Evolutionary conservation across 2,329 filamentous ascomycete species (phyloP), one percentile per base, ranked within the genome.

Genomic region (Daldinia sp.): DNA sequence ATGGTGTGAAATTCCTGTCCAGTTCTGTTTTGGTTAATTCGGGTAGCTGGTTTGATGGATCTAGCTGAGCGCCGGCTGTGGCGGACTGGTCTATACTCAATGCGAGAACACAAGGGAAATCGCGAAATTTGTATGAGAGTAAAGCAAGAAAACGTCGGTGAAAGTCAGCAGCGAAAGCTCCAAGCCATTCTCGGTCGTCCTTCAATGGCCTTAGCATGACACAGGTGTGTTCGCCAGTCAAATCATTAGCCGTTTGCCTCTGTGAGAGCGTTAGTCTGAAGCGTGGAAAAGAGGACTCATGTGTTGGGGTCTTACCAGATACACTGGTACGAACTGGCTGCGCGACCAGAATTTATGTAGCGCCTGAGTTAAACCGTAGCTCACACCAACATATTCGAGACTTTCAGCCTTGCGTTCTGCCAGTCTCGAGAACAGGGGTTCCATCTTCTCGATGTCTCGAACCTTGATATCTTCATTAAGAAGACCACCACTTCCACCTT

Each of bases 291-390:
- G 13, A 8, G 30, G 2, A 49, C 25, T 13, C 15, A 15, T 23
- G 5, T 21, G 8, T 10, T 21, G 17, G 25, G 17, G n/a, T 19
- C 65, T 61, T 68, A 68, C 65, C 11, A 99, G 85, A 73, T 99
- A 99, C 0, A 99, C 92, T 0, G 95, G 95, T 1, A 89, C 87
- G 76, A 97, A 99, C 0, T 83, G 83, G 13, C 90, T 87, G 32
- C 91, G 90, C 79, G 97, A 97, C 95, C 95, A 99, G 83, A 99
- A 99, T 74, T 92, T 96, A 80, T 97, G 95, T 11, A 99, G 87
- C 11, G 87, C 84, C 35, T 89, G 84, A 0, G 95, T 99, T 58
- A 99, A 82, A 54, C 95, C 96, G 75, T 96, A 99, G 73, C 92
- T 96, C 50, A 99, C 96, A 74, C 96, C 95, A 13, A 99, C 78